A percentile compares a stretch with the other conserved stretches of the same genome.
These are phyloP conservation scores for Penicillium coffeae DNA, from an alignment of 495 filamentous ascomycete species.

Conservation along the genomic window DNA sequence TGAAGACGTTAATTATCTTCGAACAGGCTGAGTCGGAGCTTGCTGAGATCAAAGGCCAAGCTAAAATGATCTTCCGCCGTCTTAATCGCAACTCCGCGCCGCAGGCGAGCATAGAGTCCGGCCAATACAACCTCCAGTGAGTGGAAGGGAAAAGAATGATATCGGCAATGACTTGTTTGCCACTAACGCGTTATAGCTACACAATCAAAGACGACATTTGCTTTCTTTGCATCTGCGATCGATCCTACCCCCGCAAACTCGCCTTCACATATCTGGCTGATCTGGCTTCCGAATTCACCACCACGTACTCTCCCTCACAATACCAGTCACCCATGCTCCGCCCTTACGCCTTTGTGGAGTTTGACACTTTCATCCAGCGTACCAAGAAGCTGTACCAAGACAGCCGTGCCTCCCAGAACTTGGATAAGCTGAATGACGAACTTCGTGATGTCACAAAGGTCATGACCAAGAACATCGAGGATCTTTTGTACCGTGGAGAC, in stretches of 20 bases:
- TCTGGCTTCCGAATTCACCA: conserved; percentile 85
- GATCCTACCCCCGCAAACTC: conserved; percentile 93
- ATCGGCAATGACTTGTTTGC: neutral
- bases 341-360: conserved; percentile 95
- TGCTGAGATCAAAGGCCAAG: conserved; percentile 81
- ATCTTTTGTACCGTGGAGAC: conserved; percentile 91
- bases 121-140: conserved; percentile 82
- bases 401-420: conserved; percentile 77
- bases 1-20: neutral
- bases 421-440: conserved; percentile 91
- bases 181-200: conserved; percentile 57
- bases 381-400: conserved; percentile 96
- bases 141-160: conserved; percentile 18
- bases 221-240: conserved; percentile 91
- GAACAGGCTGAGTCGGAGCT: conserved; percentile 68
- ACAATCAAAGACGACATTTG: conserved; percentile 74
- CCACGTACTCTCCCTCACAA: conserved; percentile 69
- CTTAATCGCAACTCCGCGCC: conserved; percentile 83
- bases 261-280: conserved; percentile 98
- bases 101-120: conserved; percentile 88
- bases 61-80: conserved; percentile 82
- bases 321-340: conserved; percentile 70
- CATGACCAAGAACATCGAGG: conserved; percentile 99
- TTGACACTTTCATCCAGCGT: conserved; percentile 92
- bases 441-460: conserved; percentile 96